These are phyloP conservation scores for Diddensiella transvaalensis DNA, from an alignment of 805 yeast genomes.

Conservation along the genomic window DNA sequence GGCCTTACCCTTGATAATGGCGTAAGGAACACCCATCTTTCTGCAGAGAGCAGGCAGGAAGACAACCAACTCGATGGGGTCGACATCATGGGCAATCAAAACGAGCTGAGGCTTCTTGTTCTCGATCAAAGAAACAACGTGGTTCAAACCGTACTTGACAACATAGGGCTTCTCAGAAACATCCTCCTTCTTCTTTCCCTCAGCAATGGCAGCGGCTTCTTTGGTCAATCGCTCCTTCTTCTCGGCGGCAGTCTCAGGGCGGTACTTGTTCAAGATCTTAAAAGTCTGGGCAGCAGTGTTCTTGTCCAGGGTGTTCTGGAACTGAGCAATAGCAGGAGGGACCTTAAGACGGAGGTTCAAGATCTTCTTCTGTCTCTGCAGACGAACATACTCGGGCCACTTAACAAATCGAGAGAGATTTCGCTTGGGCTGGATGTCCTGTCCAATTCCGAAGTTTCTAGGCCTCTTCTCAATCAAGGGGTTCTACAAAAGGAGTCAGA, in stretches of 20 bases:
- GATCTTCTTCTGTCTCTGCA: slow-evolving; percentile 98
- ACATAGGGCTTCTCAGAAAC: slow-evolving; percentile 95
- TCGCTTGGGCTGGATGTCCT: slow-evolving; percentile 91
- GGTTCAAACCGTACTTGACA: slow-evolving; percentile 98
- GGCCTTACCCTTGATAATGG: slow-evolving; percentile 97
- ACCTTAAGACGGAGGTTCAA: slow-evolving; percentile 94
- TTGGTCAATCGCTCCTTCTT: slow-evolving; percentile 98
- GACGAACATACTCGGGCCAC: slow-evolving; percentile 98
- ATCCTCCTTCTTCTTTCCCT: slow-evolving; percentile 95
- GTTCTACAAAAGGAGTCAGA: too few species aligned
- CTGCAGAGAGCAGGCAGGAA: slow-evolving; percentile 98
- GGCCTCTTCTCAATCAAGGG: slow-evolving; percentile 89
- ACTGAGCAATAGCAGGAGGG: slow-evolving; percentile 98
- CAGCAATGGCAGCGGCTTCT: slow-evolving; percentile 99
- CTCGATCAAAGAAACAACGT: slow-evolving; percentile 94
- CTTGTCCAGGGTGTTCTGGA: slow-evolving; percentile 94
- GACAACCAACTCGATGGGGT: slow-evolving; percentile 96
- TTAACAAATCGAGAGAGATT: slow-evolving; percentile 95
- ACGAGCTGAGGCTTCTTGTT: slow-evolving; percentile 98
- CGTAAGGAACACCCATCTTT: slow-evolving; percentile 99
- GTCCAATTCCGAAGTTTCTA: slow-evolving; percentile 95
- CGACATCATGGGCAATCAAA: slow-evolving; percentile 97
- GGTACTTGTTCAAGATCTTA: slow-evolving; percentile 97
- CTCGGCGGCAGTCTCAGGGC: slow-evolving; percentile 96
- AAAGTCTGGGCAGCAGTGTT: slow-evolving; percentile 97